These are phyloP conservation scores for Diaporthe velutina DNA, from an alignment of 2,329 filamentous ascomycete genomes.

Conservation along the genomic window DNA sequence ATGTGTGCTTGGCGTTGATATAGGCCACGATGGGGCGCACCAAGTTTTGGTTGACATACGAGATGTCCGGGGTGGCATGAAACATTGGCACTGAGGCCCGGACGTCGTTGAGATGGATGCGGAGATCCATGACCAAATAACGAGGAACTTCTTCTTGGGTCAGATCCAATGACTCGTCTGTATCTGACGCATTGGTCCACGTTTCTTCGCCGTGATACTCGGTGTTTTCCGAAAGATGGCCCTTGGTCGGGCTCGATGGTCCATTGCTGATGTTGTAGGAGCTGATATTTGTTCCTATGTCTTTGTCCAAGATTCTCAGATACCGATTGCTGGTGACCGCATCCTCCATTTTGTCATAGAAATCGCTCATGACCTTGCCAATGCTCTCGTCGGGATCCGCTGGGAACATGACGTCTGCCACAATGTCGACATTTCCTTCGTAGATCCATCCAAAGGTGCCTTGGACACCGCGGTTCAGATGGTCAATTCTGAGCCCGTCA, in stretches of 20 bases:
- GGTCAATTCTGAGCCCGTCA: constrained; percentile 93
- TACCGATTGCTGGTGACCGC: constrained; percentile 86
- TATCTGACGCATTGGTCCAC: constrained; percentile 30
- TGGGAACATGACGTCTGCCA: constrained; percentile 95
- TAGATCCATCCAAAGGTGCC: constrained; percentile 98
- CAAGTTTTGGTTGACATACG: constrained; percentile 95
- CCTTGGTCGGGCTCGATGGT: constrained; percentile 5
- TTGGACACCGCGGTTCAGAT: constrained; percentile 92
- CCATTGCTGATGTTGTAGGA: constrained; percentile 43
- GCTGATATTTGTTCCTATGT: constrained; percentile 43
- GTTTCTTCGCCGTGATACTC: constrained; percentile 36
- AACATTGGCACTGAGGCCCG: constrained; percentile 94
- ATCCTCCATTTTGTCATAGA: constrained; percentile 96
- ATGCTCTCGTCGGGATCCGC: constrained; percentile 89
- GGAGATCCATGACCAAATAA: constrained; percentile 92
- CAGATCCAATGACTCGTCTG: constrained; percentile 12
- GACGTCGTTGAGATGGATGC: constrained; percentile 95
- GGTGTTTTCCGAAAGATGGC: constrained; percentile 33
- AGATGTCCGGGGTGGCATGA: constrained; percentile 79
- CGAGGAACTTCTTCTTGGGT: constrained; percentile 71
- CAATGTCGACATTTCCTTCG: constrained; percentile 95
- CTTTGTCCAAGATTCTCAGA: constrained; percentile 68
- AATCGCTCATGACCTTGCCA: constrained; percentile 94
- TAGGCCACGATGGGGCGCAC: constrained; percentile 97
- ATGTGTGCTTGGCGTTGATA: constrained; percentile 94